Conservation (phyloP, 768 basidiomycete species). For the Rhodotorula diobovata region DNA sequence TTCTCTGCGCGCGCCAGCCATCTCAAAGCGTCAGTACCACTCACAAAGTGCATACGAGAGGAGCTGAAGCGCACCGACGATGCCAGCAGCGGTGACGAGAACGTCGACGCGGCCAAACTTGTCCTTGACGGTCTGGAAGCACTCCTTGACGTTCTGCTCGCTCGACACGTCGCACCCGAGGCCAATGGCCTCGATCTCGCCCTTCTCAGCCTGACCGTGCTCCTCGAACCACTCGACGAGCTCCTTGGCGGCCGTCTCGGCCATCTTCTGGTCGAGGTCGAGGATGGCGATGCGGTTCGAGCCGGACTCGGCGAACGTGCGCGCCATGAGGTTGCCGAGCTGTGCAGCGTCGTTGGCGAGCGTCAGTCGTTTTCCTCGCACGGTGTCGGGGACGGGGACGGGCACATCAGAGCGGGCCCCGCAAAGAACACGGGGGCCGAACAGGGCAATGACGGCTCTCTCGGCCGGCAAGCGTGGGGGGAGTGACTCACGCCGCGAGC, state of each 20-base stretch:
- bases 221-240: slow-evolving; percentile 55
- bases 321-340: slow-evolving; percentile 82
- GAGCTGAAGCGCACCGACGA: slow-evolving; percentile 41
- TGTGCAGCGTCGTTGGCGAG: not conserved
- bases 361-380: not conserved
- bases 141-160: slow-evolving; percentile 69
- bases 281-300: slow-evolving; percentile 74
- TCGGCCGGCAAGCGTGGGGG: not conserved
- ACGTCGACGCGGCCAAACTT: slow-evolving; percentile 69
- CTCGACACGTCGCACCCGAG: slow-evolving; percentile 82
- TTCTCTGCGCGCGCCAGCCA: slow-evolving; percentile 31
- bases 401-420: too few species aligned
- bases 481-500: slow-evolving; percentile 59
- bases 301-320: slow-evolving; percentile 81
- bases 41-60: slow-evolving; percentile 21
- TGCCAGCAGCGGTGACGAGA: slow-evolving; percentile 78
- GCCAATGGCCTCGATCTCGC: slow-evolving; percentile 65
- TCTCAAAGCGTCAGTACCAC: slow-evolving; percentile 23
- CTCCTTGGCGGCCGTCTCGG: slow-evolving; percentile 63
- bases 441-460: not conserved
- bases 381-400: too few species aligned
- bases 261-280: slow-evolving; percentile 70
- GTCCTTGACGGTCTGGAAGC: slow-evolving; percentile 62
- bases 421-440: not conserved
- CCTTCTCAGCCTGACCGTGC: slow-evolving; percentile 56